Conservation (phyloP, 805 yeast species). For the Wilhelminamyces savonicus region DNA sequence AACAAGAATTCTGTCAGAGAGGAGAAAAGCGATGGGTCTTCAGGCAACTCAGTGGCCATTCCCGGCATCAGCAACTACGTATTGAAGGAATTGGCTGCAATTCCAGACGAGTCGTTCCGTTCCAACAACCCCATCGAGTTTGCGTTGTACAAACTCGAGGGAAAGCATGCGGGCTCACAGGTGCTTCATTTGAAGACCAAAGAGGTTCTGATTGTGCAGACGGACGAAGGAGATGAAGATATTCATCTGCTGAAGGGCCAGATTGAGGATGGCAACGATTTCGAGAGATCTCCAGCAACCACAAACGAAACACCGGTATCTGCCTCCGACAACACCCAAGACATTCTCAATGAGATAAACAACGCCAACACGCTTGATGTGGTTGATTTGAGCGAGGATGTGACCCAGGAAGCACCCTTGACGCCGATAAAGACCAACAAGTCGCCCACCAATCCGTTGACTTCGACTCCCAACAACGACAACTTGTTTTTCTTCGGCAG, state of each 20-base stretch:
- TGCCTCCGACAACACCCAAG: constrained; percentile 16
- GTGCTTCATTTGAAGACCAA: neutral
- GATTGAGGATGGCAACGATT: constrained; percentile 8
- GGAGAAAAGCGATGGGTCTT: constrained; percentile 6
- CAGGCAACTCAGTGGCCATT: constrained; percentile 42
- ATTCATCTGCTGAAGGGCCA: constrained; percentile 1
- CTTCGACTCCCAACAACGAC: constrained; percentile 10
- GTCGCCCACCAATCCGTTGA: constrained; percentile 2
- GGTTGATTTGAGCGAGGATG: constrained; percentile 12
- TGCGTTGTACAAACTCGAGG: constrained; percentile 77
- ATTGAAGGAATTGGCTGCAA: constrained; percentile 61
- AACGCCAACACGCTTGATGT: constrained; percentile 35
- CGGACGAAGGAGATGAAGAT: neutral
- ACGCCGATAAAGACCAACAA: constrained; percentile 19
- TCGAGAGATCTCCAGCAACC: neutral
- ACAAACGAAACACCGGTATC: neutral
- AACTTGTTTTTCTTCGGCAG: constrained; percentile 1
- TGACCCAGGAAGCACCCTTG: constrained; percentile 21
- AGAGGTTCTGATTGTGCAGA: constrained; percentile 5
- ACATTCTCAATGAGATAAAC: constrained; percentile 32
- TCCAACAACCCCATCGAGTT: constrained; percentile 66
- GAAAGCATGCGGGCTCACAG: constrained; percentile 29
- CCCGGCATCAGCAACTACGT: constrained; percentile 43
- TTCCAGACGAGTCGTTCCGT: constrained; percentile 69
- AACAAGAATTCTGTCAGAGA: constrained; percentile 8